Base-by-base conservation (phyloP, 2,329 filamentous ascomycete genomes). In the Metarhizium guizhouense region DNA sequence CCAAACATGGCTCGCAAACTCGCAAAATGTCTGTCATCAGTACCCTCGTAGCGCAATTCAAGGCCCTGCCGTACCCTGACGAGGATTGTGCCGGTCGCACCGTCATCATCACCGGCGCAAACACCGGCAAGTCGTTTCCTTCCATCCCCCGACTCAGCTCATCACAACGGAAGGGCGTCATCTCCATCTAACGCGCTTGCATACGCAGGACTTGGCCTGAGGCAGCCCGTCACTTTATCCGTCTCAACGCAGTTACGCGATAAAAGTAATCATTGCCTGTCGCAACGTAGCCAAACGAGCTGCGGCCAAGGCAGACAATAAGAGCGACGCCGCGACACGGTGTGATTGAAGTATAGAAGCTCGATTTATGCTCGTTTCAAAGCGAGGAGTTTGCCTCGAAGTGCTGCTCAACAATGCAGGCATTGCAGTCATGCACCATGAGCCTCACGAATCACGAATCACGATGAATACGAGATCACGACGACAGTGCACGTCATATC, bases 401-500 rank as follows among this genome's bases (percentile, higher is more conserved):
- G 65, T 69, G 3, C 58, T 79, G 0, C 56, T 79, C 7, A 65
- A 70, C 51, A 79, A 77, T 52, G 76, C 76, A 4, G 61, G 63
- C 14, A 36, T 64, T 14, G 53, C 61, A 8, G 56, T 53, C 4
- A 38, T 58, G 6, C 51, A 55, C 6, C 62, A 59, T 45, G 55
- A 60, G 14, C 52, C 65, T 45, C 25, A 25, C n/a, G n/a, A n/a
- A n/a, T n/a, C n/a, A n/a, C n/a, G n/a, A n/a, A n/a, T n/a, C 58
- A 64, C 20, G 73, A 75, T 55, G 76, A 73, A 2, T 68, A 72
- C 54, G 76, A 79, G 62, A 61, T 61, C 14, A 72, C 66, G 32
- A 62, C 78, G 51, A 73, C 72, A 3, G 70, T 79, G 49, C 80
- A 80, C 60, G 72, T 78, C 18, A 64, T 80, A 40, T 70, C 69